Evolutionary conservation across 2,329 filamentous ascomycete species (phyloP), one percentile per base, ranked within the genome.

Genomic region (Xylaria sp.): DNA sequence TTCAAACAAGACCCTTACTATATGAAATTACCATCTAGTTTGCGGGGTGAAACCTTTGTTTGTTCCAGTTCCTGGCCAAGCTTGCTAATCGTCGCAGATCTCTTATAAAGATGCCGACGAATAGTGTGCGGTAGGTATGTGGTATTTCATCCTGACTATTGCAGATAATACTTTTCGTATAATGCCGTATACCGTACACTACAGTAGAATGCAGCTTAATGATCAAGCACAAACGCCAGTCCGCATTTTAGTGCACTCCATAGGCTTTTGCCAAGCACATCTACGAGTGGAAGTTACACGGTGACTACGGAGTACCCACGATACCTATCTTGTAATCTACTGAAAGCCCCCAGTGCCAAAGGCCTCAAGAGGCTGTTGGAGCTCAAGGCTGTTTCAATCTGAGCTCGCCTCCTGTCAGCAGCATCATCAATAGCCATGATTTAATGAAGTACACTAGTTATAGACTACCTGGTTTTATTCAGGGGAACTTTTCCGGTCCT

Each of bases 401-500:
- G 2, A 53, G 27, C 50, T 53, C 50, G 18, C 27, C 53, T 23
- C 53, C 51, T 35, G 27, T n/a, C 27, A 54, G 51, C 51, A 54
- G 35, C 40, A n/a, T 6, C 40, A 44, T 18, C n/a, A n/a, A n/a
- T n/a, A n/a, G n/a, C 40, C 27, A 13, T 47, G 32, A 5, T 25
- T 48, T 53, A n/a, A 32, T 25, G 32, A n/a, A 53, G n/a, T 32
- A 53, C 50, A n/a, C 25, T 25, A 16, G 16, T 60, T 21, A 10
- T 35, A 35, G 29, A 32, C 29, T 32, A 32, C 32, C 32, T 44
- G 59, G 37, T n/a, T 48, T 27, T 42, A 21, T 40, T 50, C 25
- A 51, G 59, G 51, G 59, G 53, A 58, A 51, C 32, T 35, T 16
- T 51, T 63, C 59, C 64, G 59, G 35, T 18, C 37, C 35, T 54